Evolutionary conservation across 1,139 yeast genomes (phyloP).

Genomic region (Torulaspora pretoriensis): DNA sequence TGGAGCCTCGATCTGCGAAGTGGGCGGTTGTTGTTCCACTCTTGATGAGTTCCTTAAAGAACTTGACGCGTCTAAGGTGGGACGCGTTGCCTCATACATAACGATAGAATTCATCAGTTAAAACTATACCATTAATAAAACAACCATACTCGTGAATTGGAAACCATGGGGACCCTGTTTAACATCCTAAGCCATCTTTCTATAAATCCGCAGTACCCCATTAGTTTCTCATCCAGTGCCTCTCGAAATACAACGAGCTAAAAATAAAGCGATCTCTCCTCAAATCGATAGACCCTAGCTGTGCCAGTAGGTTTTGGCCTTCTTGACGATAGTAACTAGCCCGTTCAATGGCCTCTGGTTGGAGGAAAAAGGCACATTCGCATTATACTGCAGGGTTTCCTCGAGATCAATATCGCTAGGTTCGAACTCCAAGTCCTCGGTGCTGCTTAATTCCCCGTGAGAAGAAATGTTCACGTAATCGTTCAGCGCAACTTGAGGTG

Average conservation of each 20-base stretch:
- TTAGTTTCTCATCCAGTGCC: background rate
- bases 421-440: slow-evolving; percentile 25
- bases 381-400: slow-evolving; percentile 14
- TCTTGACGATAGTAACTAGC: slow-evolving; percentile 22
- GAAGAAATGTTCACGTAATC: slow-evolving; percentile 29
- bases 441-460: slow-evolving; percentile 27
- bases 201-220: background rate
- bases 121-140: slow-evolving; percentile 4
- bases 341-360: slow-evolving; percentile 19
- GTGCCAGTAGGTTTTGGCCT: slow-evolving; percentile 25
- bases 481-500: slow-evolving; percentile 13
- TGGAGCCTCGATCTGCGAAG: background rate
- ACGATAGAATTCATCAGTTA: slow-evolving; percentile 3
- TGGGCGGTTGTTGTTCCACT: background rate
- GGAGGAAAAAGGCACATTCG: slow-evolving; percentile 7
- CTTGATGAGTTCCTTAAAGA: background rate
- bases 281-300: background rate
- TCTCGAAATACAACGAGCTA: background rate
- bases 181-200: background rate
- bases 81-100: slow-evolving; percentile 6
- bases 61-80: background rate
- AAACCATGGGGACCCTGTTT: background rate
- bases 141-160: slow-evolving; percentile 2
- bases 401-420: slow-evolving; percentile 14
- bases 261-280: background rate